Percentiles rank a stretch among this genome's conserved stretches.
phyloP scores from a whole-genome alignment of 192 early-diverging fungal genomes.

The Entomortierella lignicola region DNA sequence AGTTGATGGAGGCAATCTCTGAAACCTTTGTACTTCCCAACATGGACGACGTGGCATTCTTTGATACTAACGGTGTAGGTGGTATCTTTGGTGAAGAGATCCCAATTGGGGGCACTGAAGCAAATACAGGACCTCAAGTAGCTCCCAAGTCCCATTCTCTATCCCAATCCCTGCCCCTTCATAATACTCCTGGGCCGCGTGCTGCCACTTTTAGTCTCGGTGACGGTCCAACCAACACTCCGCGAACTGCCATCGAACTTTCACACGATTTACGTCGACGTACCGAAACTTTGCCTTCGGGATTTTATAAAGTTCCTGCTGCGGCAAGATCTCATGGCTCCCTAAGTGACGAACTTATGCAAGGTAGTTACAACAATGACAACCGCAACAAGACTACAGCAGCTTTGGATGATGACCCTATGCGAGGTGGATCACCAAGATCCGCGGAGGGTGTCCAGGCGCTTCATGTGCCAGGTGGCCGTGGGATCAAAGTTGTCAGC shows the following conservation, averaged over 20 bases:
- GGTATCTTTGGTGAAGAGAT: conserved; percentile 68
- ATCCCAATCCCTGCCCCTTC: neutral
- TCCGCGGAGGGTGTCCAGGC: neutral
- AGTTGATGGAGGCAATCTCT: conserved; percentile 83
- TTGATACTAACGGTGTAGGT: conserved; percentile 64
- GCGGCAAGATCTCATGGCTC: conserved; percentile 23
- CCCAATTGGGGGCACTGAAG: too few relatives aligned
- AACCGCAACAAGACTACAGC: neutral
- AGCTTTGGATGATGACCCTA: conserved; percentile 23
- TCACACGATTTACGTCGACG: conserved; percentile 22
- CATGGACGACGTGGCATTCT: conserved; percentile 90
- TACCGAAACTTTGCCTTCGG: conserved; percentile 9
- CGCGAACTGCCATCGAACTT: conserved; percentile 34
- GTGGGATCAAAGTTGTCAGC: conserved; percentile 1
- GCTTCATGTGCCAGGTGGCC: conserved; percentile 21
- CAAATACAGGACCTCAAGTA: too few relatives aligned
- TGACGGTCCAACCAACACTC: neutral
- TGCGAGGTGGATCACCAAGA: conserved; percentile 10
- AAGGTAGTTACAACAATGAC: conserved; percentile 24
- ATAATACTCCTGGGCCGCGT: conserved; percentile 24
- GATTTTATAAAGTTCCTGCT: conserved; percentile 13
- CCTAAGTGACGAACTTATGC: conserved; percentile 35
- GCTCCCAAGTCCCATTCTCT: too few relatives aligned
- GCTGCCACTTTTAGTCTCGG: conserved; percentile 25
- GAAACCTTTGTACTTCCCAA: conserved; percentile 87